Base-by-base conservation (phyloP, 2,329 filamentous ascomycete genomes). In the Colletotrichum kahawae region DNA sequence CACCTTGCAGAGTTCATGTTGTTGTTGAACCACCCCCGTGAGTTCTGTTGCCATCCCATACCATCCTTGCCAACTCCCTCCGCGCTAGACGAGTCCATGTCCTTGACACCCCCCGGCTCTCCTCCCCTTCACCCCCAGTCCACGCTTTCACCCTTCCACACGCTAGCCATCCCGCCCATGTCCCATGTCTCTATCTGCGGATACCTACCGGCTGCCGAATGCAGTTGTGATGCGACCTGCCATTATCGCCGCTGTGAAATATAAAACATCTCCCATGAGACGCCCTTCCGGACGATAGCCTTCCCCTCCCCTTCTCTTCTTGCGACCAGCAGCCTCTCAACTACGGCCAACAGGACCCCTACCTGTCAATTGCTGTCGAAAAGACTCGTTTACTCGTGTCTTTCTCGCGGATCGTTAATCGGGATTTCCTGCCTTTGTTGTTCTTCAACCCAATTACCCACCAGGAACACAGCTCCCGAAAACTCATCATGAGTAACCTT, bases 401-500 rank as follows among this genome's bases (percentile, higher is more conserved):
- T 74, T 70, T 68, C 3, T 63, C 60, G 60, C 24, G 21, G 43
- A 59, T 21, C 36, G 27, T 63, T 51, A 62, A 57, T 38, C 43
- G 60, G 67, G 62, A 54, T 29, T 33, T 62, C 54, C 31, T 62
- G 51, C 34, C 51, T 36, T 60, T 56, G 36, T 33, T 36, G 38
- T 27, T 62, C 18, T 29, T 24, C 9, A n/a, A 38, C 60, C 60
- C n/a, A 27, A 29, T 8, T 21, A 4, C 66, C 54, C 31, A 16
- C 31, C 54, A 38, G 27, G 33, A 69, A 59, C 65, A 54, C 36
- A 27, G 38, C 36, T 56, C 71, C 54, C 54, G 16, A 29, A 27
- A 63, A 51, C 27, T 63, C 73, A 74, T 9, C 36, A 79, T 79
- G 78, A 78, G 76, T 24, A 73, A 77, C 66, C 72, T 70, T n/a